These are phyloP conservation scores for Rhamnella rubrinervis DNA, from an alignment of 331 rosid genomes.

Conservation along the genomic window DNA sequence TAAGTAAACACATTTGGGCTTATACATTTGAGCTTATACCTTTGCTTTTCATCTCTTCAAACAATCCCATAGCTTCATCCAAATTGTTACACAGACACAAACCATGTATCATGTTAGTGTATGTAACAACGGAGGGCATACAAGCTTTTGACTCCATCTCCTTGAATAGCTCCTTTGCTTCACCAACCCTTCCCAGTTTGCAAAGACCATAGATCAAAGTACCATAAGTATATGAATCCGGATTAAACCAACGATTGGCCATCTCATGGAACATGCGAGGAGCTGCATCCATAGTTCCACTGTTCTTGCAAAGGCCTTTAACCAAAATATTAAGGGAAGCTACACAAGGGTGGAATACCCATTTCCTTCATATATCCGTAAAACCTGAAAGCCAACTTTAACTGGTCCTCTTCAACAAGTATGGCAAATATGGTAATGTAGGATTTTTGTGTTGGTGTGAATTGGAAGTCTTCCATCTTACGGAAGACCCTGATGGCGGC, in stretches of 20 bases:
- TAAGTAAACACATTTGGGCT: slow-evolving; percentile 85
- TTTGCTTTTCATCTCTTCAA: slow-evolving; percentile 65
- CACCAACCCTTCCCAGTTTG: slow-evolving; percentile 52
- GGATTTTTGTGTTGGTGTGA: slow-evolving; percentile 56
- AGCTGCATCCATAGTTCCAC: slow-evolving; percentile 67
- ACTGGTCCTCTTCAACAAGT: slow-evolving; percentile 83
- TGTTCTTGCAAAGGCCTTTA: slow-evolving; percentile 82
- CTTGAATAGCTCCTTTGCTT: slow-evolving; percentile 64
- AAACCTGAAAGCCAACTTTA: slow-evolving; percentile 62
- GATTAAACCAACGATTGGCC: slow-evolving; percentile 68
- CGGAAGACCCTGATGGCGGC: slow-evolving; percentile 69
- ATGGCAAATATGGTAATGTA: slow-evolving; percentile 63
- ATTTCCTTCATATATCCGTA: slow-evolving; percentile 69
- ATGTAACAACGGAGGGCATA: slow-evolving; percentile 72
- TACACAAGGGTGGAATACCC: slow-evolving; percentile 58
- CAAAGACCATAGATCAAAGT: slow-evolving; percentile 84
- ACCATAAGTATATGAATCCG: slow-evolving; percentile 89
- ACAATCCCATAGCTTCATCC: slow-evolving; percentile 63
- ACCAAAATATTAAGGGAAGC: slow-evolving; percentile 78
- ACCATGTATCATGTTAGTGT: slow-evolving; percentile 76
- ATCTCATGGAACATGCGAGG: slow-evolving; percentile 63
- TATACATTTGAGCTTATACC: no score
- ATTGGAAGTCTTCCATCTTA: slow-evolving; percentile 61
- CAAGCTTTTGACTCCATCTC: slow-evolving; percentile 71
- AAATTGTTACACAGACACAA: slow-evolving; percentile 58